Percentiles rank a stretch among this genome's conserved stretches.
Evolutionary conservation across 768 basidiomycete genomes (phyloP).

Genomic region (Mycena polygramma): DNA sequence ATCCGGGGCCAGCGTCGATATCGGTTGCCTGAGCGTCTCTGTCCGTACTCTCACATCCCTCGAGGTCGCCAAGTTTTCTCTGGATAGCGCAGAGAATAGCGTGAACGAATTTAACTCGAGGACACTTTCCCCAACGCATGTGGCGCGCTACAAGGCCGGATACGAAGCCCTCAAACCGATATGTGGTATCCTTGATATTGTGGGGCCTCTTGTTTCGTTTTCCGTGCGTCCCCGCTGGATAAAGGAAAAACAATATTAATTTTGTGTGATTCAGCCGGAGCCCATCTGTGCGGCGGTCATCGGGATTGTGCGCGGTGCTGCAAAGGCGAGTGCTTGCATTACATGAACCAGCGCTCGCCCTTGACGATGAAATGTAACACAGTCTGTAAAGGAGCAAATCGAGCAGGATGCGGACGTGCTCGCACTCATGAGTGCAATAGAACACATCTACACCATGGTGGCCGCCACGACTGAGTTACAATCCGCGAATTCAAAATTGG

Average conservation of each 20-base stretch:
- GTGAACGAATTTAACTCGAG: conserved; percentile 7
- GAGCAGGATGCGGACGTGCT: conserved; percentile 20
- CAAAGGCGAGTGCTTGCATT: conserved; percentile 8
- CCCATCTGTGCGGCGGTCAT: conserved; percentile 13
- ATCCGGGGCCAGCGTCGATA: neutral
- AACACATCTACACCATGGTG: neutral
- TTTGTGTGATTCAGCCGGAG: neutral
- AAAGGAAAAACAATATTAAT: neutral
- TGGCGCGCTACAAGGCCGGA: conserved; percentile 2
- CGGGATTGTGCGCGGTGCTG: neutral
- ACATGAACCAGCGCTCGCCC: neutral
- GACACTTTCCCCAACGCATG: conserved; percentile 17
- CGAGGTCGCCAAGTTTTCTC: neutral
- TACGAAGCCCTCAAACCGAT: conserved; percentile 10
- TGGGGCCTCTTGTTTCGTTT: neutral
- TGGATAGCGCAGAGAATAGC: neutral
- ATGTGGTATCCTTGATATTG: conserved; percentile 19
- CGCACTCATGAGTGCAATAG: neutral
- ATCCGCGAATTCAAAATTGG: neutral
- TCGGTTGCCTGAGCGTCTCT: neutral
- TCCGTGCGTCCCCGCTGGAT: neutral
- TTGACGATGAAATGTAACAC: neutral
- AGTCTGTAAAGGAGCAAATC: conserved; percentile 24
- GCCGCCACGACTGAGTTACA: neutral
- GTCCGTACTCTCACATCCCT: conserved; percentile 2